phyloP scores from a whole-genome alignment of 257 asterid species.

The Galeopsis tetrahit region DNA sequence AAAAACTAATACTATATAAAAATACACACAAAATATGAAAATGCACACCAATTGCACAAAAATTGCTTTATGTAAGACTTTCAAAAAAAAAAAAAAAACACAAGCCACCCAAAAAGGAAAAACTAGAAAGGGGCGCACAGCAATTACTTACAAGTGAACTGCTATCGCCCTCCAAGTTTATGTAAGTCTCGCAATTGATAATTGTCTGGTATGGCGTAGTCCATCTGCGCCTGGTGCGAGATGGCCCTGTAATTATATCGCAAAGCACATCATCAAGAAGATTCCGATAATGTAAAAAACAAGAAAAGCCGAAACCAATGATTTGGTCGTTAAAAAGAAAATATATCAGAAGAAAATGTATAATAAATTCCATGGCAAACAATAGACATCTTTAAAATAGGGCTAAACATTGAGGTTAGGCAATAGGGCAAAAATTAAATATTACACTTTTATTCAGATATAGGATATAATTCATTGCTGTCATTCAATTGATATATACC shows the following conservation, averaged over 20 bases:
- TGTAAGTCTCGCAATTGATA: constrained; percentile 51
- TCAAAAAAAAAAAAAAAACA: no score
- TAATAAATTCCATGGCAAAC: background rate
- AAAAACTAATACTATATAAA: no score
- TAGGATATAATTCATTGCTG: background rate
- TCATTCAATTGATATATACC: background rate
- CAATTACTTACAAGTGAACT: constrained; percentile 53
- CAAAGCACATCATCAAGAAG: constrained; percentile 29
- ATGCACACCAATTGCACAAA: no score
- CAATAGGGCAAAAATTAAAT: background rate
- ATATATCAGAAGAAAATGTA: constrained; percentile 8
- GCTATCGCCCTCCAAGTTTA: constrained; percentile 69
- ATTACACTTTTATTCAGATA: background rate
- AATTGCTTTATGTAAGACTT: no score
- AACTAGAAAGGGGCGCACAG: background rate
- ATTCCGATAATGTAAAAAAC: constrained; percentile 15
- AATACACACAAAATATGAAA: no score
- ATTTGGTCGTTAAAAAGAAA: background rate
- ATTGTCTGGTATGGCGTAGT: constrained; percentile 50
- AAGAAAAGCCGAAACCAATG: background rate
- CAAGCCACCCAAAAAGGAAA: background rate
- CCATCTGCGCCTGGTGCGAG: constrained; percentile 64
- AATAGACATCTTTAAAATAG: background rate
- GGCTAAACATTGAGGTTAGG: background rate
- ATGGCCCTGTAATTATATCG: constrained; percentile 49